Percentiles rank a stretch among this genome's conserved stretches.
These are phyloP conservation scores for Neurospora sp. DNA, from an alignment of 495 filamentous ascomycete species.

Conservation along the genomic window DNA sequence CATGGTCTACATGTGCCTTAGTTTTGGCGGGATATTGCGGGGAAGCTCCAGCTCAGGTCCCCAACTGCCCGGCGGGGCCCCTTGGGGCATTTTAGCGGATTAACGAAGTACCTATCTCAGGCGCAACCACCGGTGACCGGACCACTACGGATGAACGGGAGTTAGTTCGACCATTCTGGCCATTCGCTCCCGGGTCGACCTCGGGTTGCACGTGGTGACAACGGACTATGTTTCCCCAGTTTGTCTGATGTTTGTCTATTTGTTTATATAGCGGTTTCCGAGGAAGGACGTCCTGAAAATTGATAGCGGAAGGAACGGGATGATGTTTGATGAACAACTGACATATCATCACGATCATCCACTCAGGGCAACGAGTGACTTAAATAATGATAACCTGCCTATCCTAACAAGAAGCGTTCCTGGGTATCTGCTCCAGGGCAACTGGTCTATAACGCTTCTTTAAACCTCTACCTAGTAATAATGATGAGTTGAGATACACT, in stretches of 20 bases:
- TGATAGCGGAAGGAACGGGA: neutral
- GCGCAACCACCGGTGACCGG: neutral
- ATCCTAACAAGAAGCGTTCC: neutral
- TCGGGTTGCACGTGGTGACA: neutral
- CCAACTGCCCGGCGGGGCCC: neutral
- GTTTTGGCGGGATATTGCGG: neutral
- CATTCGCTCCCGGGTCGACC: neutral
- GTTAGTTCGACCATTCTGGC: neutral
- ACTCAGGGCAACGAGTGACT: neutral
- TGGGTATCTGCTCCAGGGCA: neutral
- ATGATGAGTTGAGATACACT: neutral
- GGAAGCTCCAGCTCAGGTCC: neutral
- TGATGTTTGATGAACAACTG: neutral
- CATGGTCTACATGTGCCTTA: neutral
- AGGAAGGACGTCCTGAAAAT: neutral
- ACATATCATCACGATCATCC: neutral
- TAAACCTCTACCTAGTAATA: neutral
- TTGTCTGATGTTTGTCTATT: neutral
- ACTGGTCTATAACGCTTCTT: neutral
- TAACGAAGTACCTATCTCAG: neutral
- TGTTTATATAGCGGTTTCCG: neutral
- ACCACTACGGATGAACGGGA: neutral
- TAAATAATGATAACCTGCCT: neutral
- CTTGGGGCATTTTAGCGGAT: neutral
- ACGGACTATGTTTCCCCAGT: neutral